Conservation (phyloP, 352 stramenopile species). For the Globisporangium yorkense region DNA sequence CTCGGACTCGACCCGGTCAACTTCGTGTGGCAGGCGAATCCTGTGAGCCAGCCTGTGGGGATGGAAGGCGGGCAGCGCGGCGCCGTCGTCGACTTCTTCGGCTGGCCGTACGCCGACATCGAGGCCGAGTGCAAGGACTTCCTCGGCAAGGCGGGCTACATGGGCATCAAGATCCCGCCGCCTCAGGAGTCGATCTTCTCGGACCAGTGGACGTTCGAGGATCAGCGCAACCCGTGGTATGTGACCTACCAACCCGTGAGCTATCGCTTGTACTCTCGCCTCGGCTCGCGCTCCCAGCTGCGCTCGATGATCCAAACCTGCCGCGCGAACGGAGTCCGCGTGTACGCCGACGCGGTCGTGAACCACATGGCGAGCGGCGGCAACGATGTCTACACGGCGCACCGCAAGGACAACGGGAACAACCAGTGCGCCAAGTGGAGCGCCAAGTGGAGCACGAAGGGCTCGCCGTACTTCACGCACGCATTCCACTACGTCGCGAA, state of each 20-base stretch:
- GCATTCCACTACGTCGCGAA: too few relatives aligned
- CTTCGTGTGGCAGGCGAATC: conserved; percentile 52
- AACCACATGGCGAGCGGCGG: conserved; percentile 51
- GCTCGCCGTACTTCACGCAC: too few relatives aligned
- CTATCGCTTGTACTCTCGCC: conserved; percentile 27
- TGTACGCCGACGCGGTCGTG: conserved; percentile 56
- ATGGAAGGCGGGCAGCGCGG: conserved; percentile 48
- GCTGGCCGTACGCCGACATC: conserved; percentile 61
- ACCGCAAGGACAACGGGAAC: too few relatives aligned
- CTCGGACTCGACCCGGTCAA: conserved; percentile 51
- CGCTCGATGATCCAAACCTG: conserved; percentile 64
- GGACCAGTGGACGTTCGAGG: conserved; percentile 19
- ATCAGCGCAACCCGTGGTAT: too few relatives aligned
- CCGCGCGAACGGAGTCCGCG: conserved; percentile 46
- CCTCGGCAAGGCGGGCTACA: conserved; percentile 56
- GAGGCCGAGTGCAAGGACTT: conserved; percentile 54
- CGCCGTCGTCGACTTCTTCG: conserved; percentile 65
- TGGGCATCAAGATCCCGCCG: conserved; percentile 65
- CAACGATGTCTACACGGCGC: conserved; percentile 20
- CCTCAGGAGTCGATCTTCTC: conserved; percentile 45
- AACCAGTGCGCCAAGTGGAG: too few relatives aligned
- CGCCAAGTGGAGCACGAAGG: too few relatives aligned
- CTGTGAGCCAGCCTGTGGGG: conserved; percentile 23
- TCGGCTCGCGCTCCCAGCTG: conserved; percentile 22
- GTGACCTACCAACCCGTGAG: conserved; percentile 48